Conservation (phyloP, 352 stramenopile species). For the Phytophthora syringae region DNA sequence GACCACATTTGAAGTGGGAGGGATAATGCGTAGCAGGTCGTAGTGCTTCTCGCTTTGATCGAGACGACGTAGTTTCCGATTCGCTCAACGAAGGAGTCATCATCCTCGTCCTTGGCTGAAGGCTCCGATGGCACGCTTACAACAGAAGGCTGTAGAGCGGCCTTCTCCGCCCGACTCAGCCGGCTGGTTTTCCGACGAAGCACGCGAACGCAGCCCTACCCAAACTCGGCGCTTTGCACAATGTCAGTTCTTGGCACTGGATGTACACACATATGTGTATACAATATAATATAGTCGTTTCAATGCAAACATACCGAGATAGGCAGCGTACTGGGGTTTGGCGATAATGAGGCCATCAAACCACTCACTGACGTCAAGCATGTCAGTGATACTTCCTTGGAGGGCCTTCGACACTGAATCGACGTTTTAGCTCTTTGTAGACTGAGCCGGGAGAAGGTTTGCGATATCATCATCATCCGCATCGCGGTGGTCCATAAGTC, state of each 20-base stretch:
- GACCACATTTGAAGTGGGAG: too few species aligned
- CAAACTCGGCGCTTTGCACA: constrained; percentile 8
- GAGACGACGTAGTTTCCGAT: background rate
- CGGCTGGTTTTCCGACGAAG: background rate
- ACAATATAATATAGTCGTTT: background rate
- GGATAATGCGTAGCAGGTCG: background rate
- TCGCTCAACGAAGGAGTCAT: background rate
- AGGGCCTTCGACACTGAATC: constrained; percentile 12
- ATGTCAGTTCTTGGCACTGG: constrained; percentile 10
- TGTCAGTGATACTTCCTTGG: background rate
- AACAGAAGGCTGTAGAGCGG: background rate
- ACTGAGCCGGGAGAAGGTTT: too few species aligned
- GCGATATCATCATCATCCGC: too few species aligned
- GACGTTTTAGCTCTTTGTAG: constrained; percentile 1
- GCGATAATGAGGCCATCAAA: constrained; percentile 12
- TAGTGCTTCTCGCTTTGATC: background rate
- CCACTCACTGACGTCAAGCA: constrained; percentile 5
- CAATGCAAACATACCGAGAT: constrained; percentile 10
- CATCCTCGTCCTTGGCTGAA: background rate
- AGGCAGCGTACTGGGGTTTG: constrained; percentile 2
- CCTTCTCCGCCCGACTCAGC: background rate
- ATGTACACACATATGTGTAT: background rate
- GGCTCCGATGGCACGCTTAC: background rate
- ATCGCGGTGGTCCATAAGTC: too few species aligned
- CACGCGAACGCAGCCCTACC: constrained; percentile 9